A percentile compares a stretch with the other conserved stretches of the same genome.
These are phyloP conservation scores for Daldinia vernicosa DNA, from an alignment of 495 filamentous ascomycete species.

Conservation along the genomic window DNA sequence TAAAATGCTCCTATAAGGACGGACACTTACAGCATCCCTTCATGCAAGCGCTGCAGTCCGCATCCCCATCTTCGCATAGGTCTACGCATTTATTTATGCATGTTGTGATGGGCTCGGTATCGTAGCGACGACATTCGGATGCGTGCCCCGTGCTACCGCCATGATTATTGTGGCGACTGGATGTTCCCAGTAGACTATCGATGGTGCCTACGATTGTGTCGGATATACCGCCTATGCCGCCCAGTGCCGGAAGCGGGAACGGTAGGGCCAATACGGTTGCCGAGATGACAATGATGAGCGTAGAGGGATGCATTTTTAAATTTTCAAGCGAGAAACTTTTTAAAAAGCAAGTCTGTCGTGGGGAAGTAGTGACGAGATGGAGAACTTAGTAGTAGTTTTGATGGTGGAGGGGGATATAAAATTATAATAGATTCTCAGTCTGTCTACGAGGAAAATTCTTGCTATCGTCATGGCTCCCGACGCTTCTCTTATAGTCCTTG, in stretches of 20 bases:
- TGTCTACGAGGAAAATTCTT: neutral
- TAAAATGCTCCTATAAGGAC: neutral
- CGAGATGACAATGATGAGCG: constrained; percentile 24
- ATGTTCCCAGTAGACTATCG: constrained; percentile 8
- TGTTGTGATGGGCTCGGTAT: neutral
- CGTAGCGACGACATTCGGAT: constrained; percentile 4
- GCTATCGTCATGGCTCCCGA: neutral
- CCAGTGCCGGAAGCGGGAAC: constrained; percentile 2
- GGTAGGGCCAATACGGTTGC: constrained; percentile 22
- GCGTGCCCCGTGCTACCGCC: neutral
- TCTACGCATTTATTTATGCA: constrained; percentile 24
- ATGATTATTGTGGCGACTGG: neutral
- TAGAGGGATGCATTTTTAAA: constrained; percentile 24
- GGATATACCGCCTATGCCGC: neutral
- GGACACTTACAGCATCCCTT: constrained; percentile 30
- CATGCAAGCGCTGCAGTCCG: constrained; percentile 20
- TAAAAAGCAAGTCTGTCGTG: neutral
- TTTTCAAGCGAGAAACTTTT: neutral
- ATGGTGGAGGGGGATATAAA: neutral
- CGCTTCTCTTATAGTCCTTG: constrained; percentile 18
- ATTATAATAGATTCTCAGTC: neutral
- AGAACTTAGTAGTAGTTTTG: neutral
- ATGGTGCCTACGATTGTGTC: constrained; percentile 11
- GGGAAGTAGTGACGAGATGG: neutral
- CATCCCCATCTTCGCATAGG: constrained; percentile 2